These are phyloP conservation scores for Penicillium roqueforti DNA, from an alignment of 495 filamentous ascomycete species.

Conservation along the genomic window DNA sequence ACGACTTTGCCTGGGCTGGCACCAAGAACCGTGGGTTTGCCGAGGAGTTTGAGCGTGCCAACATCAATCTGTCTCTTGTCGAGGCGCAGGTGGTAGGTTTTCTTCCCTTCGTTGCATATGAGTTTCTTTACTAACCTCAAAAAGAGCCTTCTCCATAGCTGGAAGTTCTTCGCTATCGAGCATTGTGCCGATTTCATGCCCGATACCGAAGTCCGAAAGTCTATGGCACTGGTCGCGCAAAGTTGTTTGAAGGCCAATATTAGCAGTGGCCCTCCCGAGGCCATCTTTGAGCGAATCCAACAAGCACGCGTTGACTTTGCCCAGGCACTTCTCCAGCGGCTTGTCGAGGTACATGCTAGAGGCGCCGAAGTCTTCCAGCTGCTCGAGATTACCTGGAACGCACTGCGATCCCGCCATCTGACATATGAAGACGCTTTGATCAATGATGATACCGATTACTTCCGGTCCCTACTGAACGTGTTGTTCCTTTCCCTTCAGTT, in stretches of 20 bases:
- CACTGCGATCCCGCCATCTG: constrained; percentile 57
- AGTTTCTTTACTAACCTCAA: constrained; percentile 25
- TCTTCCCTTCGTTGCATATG: not conserved
- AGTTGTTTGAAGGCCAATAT: constrained; percentile 71
- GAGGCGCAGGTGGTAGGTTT: constrained; percentile 82
- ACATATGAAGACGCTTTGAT: constrained; percentile 61
- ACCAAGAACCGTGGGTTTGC: constrained; percentile 64
- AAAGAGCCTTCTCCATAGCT: constrained; percentile 75
- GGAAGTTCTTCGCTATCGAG: constrained; percentile 85
- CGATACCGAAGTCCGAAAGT: constrained; percentile 60
- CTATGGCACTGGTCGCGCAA: constrained; percentile 61
- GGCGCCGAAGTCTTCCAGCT: constrained; percentile 58
- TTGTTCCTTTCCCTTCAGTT: constrained; percentile 78
- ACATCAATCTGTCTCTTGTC: constrained; percentile 83
- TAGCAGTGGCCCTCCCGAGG: constrained; percentile 58
- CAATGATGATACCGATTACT: constrained; percentile 64
- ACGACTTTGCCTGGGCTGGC: constrained; percentile 72
- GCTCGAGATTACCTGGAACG: constrained; percentile 61
- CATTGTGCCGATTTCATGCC: constrained; percentile 64
- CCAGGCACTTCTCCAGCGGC: constrained; percentile 68
- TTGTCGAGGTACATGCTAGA: constrained; percentile 60
- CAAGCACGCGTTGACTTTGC: constrained; percentile 70
- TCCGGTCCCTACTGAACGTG: constrained; percentile 75
- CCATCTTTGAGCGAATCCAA: constrained; percentile 67
- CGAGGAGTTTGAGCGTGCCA: constrained; percentile 77